Conservation (phyloP, 768 basidiomycete species). For the Lactarius indigo region DNA sequence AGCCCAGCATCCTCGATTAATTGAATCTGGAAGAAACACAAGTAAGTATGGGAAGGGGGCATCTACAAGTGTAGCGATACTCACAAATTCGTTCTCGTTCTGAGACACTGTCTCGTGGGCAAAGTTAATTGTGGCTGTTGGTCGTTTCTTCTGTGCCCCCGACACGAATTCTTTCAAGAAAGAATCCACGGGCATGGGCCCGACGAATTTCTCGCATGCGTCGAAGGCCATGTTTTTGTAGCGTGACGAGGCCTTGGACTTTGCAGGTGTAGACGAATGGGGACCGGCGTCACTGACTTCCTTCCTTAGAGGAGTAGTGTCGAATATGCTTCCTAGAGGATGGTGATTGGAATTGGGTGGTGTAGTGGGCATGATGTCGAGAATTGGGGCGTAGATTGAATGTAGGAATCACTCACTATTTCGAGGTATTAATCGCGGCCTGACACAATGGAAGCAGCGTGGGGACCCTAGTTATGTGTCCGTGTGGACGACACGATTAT, state of each 20-base stretch:
- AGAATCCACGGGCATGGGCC: not conserved
- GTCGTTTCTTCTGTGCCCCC: not conserved
- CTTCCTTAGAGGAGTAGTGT: no score
- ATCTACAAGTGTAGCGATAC: not conserved
- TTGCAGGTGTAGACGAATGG: no score
- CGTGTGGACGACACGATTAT: no score
- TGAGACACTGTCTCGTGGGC: not conserved
- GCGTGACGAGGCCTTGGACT: not conserved
- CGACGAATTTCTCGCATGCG: conserved; percentile 6
- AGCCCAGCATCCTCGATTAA: not conserved
- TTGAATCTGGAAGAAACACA: not conserved
- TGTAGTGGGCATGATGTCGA: no score
- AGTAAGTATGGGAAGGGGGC: not conserved
- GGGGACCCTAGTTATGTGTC: no score
- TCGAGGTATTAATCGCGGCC: no score
- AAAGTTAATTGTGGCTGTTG: not conserved
- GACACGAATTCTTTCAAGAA: conserved; percentile 1
- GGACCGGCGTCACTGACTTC: no score
- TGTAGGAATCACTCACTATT: no score
- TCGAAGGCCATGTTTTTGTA: conserved; percentile 3
- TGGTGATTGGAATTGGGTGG: no score
- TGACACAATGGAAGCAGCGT: no score
- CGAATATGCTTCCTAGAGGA: no score
- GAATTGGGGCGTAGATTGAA: no score
- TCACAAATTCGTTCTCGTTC: not conserved